Evolutionary conservation across 2,329 filamentous ascomycete genomes (phyloP).

Genomic region (Talaromyces sp.): DNA sequence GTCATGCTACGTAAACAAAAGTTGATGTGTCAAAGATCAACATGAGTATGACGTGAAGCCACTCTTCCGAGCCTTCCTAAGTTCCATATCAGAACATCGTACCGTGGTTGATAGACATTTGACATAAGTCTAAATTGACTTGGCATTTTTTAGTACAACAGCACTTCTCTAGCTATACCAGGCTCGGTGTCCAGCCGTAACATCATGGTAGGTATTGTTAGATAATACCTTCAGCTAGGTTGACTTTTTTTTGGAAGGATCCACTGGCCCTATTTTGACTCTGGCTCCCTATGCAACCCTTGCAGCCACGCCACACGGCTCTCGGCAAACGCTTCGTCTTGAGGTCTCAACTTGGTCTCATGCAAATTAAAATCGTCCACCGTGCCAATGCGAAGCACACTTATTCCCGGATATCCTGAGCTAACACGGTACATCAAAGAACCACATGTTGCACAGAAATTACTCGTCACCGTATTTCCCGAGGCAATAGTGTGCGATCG

Average conservation of each 20-base stretch:
- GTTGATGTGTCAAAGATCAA: background rate
- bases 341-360: slow-evolving; percentile 1
- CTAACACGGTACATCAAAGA: slow-evolving; percentile 1
- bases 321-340: background rate
- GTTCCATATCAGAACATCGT: background rate
- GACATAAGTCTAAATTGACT: background rate
- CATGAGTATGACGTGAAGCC: background rate
- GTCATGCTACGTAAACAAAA: background rate
- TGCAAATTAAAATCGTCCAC: slow-evolving; percentile 5
- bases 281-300: background rate
- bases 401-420: background rate
- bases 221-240: background rate
- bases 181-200: background rate
- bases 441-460: slow-evolving; percentile 3
- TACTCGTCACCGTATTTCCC: background rate
- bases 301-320: background rate
- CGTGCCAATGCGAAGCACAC: slow-evolving; percentile 2
- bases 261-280: background rate
- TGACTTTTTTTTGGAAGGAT: background rate
- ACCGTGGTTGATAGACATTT: background rate
- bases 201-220: background rate
- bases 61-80: background rate
- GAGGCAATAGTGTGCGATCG: background rate
- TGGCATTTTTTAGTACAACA: background rate
- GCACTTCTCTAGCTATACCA: background rate